Evolutionary conservation across 805 yeast species (phyloP), one percentile per base, ranked within the genome.

Genomic region (Saturnispora bothae): DNA sequence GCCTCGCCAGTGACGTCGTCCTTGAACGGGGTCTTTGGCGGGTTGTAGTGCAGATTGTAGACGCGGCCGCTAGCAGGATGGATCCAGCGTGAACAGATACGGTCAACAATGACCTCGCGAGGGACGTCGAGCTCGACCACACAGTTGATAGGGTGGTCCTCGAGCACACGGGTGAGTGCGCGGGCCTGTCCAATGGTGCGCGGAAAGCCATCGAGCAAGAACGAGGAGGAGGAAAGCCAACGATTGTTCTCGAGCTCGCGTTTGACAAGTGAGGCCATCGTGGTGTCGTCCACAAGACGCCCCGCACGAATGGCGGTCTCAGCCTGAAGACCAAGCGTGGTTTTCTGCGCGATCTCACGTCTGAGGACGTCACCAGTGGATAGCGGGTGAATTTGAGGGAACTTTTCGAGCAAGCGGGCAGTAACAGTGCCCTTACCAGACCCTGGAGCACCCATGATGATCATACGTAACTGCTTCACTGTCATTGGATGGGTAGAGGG

Each of bases 351-450:
- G 25, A 86, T 80, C 50, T 86, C 81, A 28, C 61, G 59, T 44
- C 97, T 69, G 31, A 88, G 61, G 4, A 85, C 60, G 58, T 88
- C 96, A 2, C 97, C 97, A 0, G 94, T 79, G 1, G 95, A 77
- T 7, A 89, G 59, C 1, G 89, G 63, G 12, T 66, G 55, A 17
- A 88, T 57, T 28, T 48, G 45, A 2, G 80, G 70, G 41, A 77
- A 68, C 29, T 62, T 58, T 36, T 71, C 68, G 42, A 79, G 55
- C 4, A 88, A 63, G 42, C 77, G 67, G 2, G 80, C 60, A 0
- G 95, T 81, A 47, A 81, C 83, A 0, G 97, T 88, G 2, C 96
- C 96, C 54, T 88, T 88, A 1, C 97, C 97, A 1, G 95, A 71
- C 0, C 97, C 97, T 1, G 97, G 97, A 0, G 96, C 95, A 3